Percentiles rank a stretch among this genome's conserved stretches.
Evolutionary conservation across 2,329 filamentous ascomycete genomes (phyloP).

Genomic region (Westerdykella ornata): DNA sequence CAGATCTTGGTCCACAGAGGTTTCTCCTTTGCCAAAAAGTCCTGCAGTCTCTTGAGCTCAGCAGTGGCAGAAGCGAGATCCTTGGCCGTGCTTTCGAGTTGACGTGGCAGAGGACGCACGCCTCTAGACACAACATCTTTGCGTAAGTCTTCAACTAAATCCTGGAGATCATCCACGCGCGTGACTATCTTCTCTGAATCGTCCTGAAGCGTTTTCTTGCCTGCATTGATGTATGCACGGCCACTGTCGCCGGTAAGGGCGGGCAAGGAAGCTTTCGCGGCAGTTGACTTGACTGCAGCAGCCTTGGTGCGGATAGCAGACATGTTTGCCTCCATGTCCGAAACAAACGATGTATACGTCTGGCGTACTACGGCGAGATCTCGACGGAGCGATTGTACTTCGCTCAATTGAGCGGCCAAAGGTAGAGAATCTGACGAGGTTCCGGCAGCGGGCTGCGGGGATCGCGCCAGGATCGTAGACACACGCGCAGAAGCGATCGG

Average conservation of each 20-base stretch:
- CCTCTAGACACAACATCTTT: conserved; percentile 94
- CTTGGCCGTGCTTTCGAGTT: conserved; percentile 82
- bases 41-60: conserved; percentile 89
- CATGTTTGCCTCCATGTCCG: conserved; percentile 86
- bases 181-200: conserved; percentile 88
- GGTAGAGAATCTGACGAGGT: conserved; percentile 20
- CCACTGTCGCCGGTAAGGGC: conserved; percentile 71
- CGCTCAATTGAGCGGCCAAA: conserved; percentile 59
- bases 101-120: conserved; percentile 81
- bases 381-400: conserved; percentile 74
- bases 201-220: conserved; percentile 77
- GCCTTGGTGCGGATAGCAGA: conserved; percentile 74
- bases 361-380: conserved; percentile 89
- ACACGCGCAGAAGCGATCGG: conserved; percentile 29
- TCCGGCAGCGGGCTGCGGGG: conserved; percentile 16
- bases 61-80: conserved; percentile 75
- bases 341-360: conserved; percentile 85
- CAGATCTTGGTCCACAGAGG: conserved; percentile 98
- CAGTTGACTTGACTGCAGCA: conserved; percentile 67
- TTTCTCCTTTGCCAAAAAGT: conserved; percentile 85
- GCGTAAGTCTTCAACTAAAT: conserved; percentile 89
- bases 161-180: conserved; percentile 94
- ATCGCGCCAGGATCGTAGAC: conserved; percentile 29
- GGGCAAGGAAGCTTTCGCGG: conserved; percentile 63
- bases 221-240: conserved; percentile 73